Evolutionary conservation across 106 monocot genomes (phyloP), one percentile per base, ranked within the genome.

Genomic region (Hemerocallis citrina): DNA sequence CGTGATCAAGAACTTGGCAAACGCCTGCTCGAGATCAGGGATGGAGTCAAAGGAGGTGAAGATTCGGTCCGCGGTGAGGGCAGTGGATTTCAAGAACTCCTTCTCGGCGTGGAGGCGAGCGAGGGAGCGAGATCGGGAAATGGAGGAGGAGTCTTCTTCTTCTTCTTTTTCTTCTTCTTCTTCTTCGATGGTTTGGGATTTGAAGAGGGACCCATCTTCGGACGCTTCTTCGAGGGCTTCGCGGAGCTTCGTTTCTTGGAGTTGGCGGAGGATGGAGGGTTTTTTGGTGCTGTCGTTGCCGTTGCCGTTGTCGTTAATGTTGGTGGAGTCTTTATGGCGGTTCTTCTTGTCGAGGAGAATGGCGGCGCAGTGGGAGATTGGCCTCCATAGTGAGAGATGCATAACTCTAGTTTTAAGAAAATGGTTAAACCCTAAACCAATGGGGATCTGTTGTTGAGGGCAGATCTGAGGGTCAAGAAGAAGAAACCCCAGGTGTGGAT

Each of bases 141-240:
- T 52, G 2, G 58, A n/a, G n/a, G n/a, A n/a, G n/a, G n/a, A n/a
- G n/a, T n/a, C n/a, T n/a, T 28, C 31, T 15, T 46, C 48, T n/a
- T n/a, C n/a, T n/a, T n/a, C n/a, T n/a, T n/a, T n/a, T n/a, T n/a
- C n/a, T n/a, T n/a, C n/a, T n/a, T n/a, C 32, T 3, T 16, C 12
- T 2, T 54, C 55, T 11, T 78, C 89, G 48, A 82, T 56, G 61
- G 73, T 83, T 43, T 79, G 75, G 52, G 86, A 89, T 64, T 89
- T 95, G 74, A 64, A 29, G 36, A 95, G 76, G 34, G 81, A 86
- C 15, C 95, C 95, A 29, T 86, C 86, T 52, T 90, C 95, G 1
- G 90, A 95, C 9, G 95, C 95, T 70, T 95, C 95, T 54, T 90
- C 90, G 1, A 95, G 83, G 15, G 90, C 95, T 46, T 95, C 90